Evolutionary conservation across 169 alveolate genomes (phyloP).

Genomic region (Ichthyophthirius multifiliis): DNA sequence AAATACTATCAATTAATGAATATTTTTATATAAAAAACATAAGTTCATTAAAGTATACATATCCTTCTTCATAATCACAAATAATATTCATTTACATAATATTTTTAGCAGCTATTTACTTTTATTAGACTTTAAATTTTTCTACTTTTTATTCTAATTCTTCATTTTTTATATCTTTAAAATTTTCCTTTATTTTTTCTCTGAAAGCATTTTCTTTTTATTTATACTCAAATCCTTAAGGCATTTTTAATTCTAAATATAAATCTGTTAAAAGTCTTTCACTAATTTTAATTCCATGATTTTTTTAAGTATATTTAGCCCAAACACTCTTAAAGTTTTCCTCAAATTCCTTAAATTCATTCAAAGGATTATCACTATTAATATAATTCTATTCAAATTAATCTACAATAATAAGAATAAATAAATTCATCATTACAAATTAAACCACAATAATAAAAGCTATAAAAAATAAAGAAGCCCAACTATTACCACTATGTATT

Average conservation of each 20-base stretch:
- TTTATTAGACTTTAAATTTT: background rate
- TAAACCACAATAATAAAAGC: constrained; percentile 38
- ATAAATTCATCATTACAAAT: constrained; percentile 62
- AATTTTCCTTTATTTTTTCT: background rate
- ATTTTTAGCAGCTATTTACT: background rate
- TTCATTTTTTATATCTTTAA: background rate
- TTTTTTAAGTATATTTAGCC: background rate
- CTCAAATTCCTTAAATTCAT: background rate
- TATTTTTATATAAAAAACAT: background rate
- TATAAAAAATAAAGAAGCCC: constrained; percentile 53
- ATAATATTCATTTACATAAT: constrained; percentile 18
- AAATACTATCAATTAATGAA: background rate
- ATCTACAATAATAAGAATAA: constrained; percentile 57
- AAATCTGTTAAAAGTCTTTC: background rate
- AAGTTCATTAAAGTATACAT: constrained; percentile 1
- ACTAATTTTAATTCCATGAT: background rate
- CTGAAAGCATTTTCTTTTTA: background rate
- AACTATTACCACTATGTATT: constrained; percentile 42
- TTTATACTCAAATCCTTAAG: background rate
- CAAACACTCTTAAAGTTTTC: background rate
- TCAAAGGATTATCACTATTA: constrained; percentile 13
- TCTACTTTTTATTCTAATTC: background rate
- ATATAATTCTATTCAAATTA: constrained; percentile 40
- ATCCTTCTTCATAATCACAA: constrained; percentile 8
- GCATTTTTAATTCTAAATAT: background rate